Conservation (phyloP, 2,329 filamentous ascomycete genomes). For the Diplodia mutila region DNA sequence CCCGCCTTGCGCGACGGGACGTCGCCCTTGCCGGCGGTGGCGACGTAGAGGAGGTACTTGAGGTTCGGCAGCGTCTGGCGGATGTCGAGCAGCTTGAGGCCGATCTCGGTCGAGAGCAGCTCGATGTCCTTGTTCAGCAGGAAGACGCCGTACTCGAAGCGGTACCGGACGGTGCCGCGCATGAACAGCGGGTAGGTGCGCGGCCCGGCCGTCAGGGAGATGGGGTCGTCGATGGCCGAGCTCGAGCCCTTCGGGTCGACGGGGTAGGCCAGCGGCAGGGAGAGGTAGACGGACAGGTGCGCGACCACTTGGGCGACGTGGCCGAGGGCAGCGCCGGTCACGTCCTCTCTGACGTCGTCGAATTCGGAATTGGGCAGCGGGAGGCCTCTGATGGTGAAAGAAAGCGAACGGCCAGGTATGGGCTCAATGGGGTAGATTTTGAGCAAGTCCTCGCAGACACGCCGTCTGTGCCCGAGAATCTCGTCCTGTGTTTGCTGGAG, state of each 20-base stretch:
- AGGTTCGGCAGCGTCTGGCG: slow-evolving; percentile 91
- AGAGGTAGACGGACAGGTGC: slow-evolving; percentile 80
- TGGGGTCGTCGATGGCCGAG: slow-evolving; percentile 75
- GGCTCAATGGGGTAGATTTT: slow-evolving; percentile 81
- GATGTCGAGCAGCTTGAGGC: slow-evolving; percentile 82
- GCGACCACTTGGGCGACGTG: slow-evolving; percentile 76
- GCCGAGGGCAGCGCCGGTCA: slow-evolving; percentile 79
- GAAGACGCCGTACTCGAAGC: slow-evolving; percentile 96
- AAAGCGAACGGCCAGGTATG: slow-evolving; percentile 63
- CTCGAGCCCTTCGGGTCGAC: slow-evolving; percentile 73
- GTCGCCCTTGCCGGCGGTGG: slow-evolving; percentile 74
- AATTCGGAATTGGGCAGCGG: slow-evolving; percentile 79
- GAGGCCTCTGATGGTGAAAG: slow-evolving; percentile 81
- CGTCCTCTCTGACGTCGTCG: slow-evolving; percentile 71
- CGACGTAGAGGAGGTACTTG: slow-evolving; percentile 88
- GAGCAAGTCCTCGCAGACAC: slow-evolving; percentile 82
- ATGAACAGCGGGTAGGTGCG: slow-evolving; percentile 76
- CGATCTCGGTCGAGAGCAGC: slow-evolving; percentile 63
- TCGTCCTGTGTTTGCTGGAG: slow-evolving; percentile 63
- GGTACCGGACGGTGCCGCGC: slow-evolving; percentile 72
- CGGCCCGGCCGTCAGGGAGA: slow-evolving; percentile 52
- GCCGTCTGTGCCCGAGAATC: slow-evolving; percentile 82
- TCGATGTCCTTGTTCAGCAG: slow-evolving; percentile 97
- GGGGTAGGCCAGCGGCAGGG: slow-evolving; percentile 78
- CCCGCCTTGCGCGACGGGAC: slow-evolving; percentile 51